Evolutionary conservation across 345 rosid genomes (phyloP), one percentile per base, ranked within the genome.

Genomic region (Kandelia obovata): DNA sequence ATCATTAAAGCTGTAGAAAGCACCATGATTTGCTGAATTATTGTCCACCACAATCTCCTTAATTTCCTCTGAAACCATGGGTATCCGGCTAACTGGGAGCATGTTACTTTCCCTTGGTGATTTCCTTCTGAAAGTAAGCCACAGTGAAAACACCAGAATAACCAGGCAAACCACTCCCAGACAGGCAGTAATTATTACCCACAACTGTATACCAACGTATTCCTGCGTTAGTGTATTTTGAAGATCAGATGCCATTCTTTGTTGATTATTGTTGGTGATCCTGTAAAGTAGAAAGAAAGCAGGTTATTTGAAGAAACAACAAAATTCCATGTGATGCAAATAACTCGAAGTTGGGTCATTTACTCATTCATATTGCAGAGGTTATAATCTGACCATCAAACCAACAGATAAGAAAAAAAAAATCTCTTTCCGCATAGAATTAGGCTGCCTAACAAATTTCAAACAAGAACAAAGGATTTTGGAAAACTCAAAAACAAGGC

Each of bases 41-140:
- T 88, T 92, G 85, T 88, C 97, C 57, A 89, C 81, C 53, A 85
- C 76, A 67, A 94, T 91, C 75, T 89, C 98, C 81, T 89, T 94
- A 75, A 94, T 89, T 75, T 94, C 97, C 70, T 91, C 92, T 0
- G 92, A 80, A 70, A 79, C 63, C 5, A 65, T 73, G 34, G 89
- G 86, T 37, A 71, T 69, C 73, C 81, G 87, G 49, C 78, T 82
- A 19, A 79, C 57, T 26, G 95, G 91, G 71, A 86, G 90, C 57
- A 58, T 65, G 73, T 49, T 61, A 74, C 73, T 83, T n/a, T 76
- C 70, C 75, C 76, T 83, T 75, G 68, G 86, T 5, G 92, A 83
- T 74, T 86, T 94, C 83, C 83, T 89, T 55, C 92, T 83, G 71
- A 85, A 87, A 71, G 83, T 84, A 65, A 89, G 83, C 89, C 98